Conservation (phyloP, 2,329 filamentous ascomycete genomes). For the Capronia coronata region DNA sequence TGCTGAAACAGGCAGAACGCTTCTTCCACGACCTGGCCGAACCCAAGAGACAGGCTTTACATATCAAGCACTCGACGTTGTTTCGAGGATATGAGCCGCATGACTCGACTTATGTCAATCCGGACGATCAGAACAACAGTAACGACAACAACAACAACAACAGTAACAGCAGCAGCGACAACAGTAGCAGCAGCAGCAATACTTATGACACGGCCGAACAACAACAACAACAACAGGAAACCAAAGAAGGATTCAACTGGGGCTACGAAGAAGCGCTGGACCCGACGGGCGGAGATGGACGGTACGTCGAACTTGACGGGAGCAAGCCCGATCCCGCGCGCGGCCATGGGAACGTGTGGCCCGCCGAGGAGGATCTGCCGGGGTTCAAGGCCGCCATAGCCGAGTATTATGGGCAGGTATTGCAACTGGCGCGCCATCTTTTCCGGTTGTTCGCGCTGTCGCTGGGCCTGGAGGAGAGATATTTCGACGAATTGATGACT, state of each 20-base stretch:
- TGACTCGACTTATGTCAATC: slow-evolving; percentile 25
- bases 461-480: slow-evolving; percentile 48
- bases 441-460: slow-evolving; percentile 51
- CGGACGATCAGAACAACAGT: slow-evolving; percentile 19
- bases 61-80: slow-evolving; percentile 35
- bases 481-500: slow-evolving; percentile 50
- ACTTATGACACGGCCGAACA: no score
- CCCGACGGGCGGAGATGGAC: slow-evolving; percentile 22
- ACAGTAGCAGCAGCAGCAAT: neutral
- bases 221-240: slow-evolving; percentile 14
- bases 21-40: slow-evolving; percentile 40
- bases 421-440: slow-evolving; percentile 48
- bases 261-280: slow-evolving; percentile 27
- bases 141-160: no score
- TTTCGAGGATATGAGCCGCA: slow-evolving; percentile 27
- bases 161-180: no score
- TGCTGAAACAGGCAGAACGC: slow-evolving; percentile 39
- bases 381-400: slow-evolving; percentile 45
- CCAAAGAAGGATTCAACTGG: slow-evolving; percentile 29
- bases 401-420: slow-evolving; percentile 45
- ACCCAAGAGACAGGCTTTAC: slow-evolving; percentile 30
- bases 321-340: slow-evolving; percentile 6
- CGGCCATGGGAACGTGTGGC: slow-evolving; percentile 26
- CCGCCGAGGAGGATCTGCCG: slow-evolving; percentile 22
- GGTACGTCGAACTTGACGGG: slow-evolving; percentile 28